These are phyloP conservation scores for Mortierella claussenii DNA, from an alignment of 192 early-diverging fungal genomes.

Conservation along the genomic window DNA sequence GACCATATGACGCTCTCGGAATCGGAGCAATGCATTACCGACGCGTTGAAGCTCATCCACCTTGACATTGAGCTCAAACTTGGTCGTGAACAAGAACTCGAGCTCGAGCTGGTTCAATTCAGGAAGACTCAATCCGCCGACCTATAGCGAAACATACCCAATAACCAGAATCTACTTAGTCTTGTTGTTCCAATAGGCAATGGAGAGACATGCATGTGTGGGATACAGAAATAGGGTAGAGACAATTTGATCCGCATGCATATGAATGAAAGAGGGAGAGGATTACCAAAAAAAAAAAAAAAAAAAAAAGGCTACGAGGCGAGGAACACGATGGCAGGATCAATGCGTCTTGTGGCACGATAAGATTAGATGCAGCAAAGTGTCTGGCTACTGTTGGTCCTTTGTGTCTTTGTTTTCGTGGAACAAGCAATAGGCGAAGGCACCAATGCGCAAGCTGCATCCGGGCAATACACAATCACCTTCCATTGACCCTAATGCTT, in stretches of 20 bases:
- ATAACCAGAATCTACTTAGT: too few species aligned
- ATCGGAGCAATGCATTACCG: slow-evolving; percentile 30
- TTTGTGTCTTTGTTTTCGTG: neutral
- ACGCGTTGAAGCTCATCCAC: slow-evolving; percentile 66
- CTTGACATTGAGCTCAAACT: slow-evolving; percentile 76
- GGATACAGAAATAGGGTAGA: too few species aligned
- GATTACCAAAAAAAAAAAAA: neutral
- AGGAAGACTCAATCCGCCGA: slow-evolving; percentile 73
- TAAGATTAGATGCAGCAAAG: slow-evolving; percentile 17
- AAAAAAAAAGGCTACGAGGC: neutral
- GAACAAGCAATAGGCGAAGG: too few species aligned
- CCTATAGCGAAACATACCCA: slow-evolving; percentile 52
- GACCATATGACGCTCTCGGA: slow-evolving; percentile 19
- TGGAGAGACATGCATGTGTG: too few species aligned
- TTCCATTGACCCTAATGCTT: neutral
- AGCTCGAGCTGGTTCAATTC: slow-evolving; percentile 83
- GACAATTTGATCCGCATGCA: neutral
- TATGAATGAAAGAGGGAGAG: neutral
- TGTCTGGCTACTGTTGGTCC: neutral
- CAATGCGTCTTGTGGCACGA: neutral
- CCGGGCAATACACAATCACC: neutral
- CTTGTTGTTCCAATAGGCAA: too few species aligned
- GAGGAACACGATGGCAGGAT: neutral
- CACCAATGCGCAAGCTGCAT: too few species aligned
- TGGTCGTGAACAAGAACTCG: slow-evolving; percentile 75